Evolutionary conservation across 75 land plant genomes (phyloP).

Genomic region (Gnetum montanum): DNA sequence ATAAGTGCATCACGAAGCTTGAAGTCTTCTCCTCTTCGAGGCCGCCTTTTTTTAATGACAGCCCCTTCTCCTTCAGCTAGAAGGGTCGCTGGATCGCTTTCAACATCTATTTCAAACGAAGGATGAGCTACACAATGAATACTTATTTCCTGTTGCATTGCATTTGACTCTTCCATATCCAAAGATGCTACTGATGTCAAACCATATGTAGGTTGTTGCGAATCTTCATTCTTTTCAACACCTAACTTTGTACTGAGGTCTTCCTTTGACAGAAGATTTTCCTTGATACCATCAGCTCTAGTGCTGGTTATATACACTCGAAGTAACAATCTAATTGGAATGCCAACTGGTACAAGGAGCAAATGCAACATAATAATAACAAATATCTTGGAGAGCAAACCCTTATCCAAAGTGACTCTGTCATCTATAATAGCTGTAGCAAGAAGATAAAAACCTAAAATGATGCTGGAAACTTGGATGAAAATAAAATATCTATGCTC

Average conservation of each 20-base stretch:
- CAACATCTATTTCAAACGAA: slow-evolving; percentile 5
- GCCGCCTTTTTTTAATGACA: slow-evolving; percentile 40
- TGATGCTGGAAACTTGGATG: slow-evolving; percentile 44
- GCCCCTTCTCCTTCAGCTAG: slow-evolving; percentile 81
- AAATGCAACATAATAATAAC: slow-evolving; percentile 49
- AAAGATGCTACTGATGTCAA: not conserved
- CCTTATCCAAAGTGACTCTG: slow-evolving; percentile 14
- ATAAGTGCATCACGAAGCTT: slow-evolving; percentile 52
- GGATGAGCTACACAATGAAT: not conserved
- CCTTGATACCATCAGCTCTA: slow-evolving; percentile 21
- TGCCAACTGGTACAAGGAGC: slow-evolving; percentile 49
- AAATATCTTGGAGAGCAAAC: slow-evolving; percentile 20
- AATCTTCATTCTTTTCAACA: not conserved
- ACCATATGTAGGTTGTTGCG: not conserved
- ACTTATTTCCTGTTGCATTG: not conserved
- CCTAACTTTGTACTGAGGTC: not conserved
- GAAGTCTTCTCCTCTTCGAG: slow-evolving; percentile 76
- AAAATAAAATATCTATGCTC: slow-evolving; percentile 54
- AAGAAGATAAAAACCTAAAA: slow-evolving; percentile 65
- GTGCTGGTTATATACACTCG: too few species aligned
- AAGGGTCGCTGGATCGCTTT: slow-evolving; percentile 27
- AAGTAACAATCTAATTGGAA: slow-evolving; percentile 50
- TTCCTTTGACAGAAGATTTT: slow-evolving; percentile 1
- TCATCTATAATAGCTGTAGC: slow-evolving; percentile 35
- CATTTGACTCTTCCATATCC: not conserved